Percentiles rank a stretch among this genome's conserved stretches.
Conservation (phyloP, 2,329 filamentous ascomycete species). For the Phyllosticta citribraziliensis region DNA sequence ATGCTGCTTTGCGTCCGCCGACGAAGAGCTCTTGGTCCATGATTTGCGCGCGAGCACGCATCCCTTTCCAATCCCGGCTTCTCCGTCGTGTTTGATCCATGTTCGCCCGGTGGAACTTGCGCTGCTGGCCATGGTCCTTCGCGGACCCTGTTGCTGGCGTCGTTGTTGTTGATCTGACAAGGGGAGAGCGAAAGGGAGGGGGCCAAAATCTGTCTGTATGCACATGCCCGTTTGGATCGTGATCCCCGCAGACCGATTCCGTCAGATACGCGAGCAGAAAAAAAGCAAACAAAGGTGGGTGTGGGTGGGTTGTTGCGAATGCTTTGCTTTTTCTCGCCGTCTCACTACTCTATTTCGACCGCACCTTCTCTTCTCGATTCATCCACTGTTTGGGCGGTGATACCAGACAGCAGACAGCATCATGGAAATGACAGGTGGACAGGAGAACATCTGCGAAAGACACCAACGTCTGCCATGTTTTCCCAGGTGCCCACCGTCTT, state of each 20-base stretch:
- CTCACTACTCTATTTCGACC: not conserved
- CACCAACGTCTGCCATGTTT: too few species aligned
- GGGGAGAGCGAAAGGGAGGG: not conserved
- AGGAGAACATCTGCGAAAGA: too few species aligned
- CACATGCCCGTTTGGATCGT: not conserved
- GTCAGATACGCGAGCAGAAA: not conserved
- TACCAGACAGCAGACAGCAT: not conserved
- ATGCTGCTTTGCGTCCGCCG: not conserved
- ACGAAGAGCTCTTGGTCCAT: not conserved
- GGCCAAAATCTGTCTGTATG: not conserved
- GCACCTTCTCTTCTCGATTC: not conserved
- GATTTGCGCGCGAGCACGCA: not conserved
- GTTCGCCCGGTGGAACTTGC: not conserved
- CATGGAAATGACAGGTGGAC: not conserved
- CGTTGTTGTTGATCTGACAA: not conserved
- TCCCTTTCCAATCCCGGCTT: not conserved
- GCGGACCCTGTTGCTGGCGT: not conserved
- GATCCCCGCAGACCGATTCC: not conserved
- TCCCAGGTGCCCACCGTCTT: too few species aligned
- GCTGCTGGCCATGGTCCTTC: not conserved
- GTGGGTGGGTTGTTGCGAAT: not conserved
- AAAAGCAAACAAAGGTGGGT: too few species aligned
- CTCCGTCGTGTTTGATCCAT: not conserved
- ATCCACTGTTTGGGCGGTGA: not conserved
- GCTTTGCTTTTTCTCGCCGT: not conserved